Percentiles rank a stretch among this genome's conserved stretches.
These are phyloP conservation scores for Telopea speciosissima DNA, from an alignment of 177 flowering plant genomes.

Conservation along the genomic window DNA sequence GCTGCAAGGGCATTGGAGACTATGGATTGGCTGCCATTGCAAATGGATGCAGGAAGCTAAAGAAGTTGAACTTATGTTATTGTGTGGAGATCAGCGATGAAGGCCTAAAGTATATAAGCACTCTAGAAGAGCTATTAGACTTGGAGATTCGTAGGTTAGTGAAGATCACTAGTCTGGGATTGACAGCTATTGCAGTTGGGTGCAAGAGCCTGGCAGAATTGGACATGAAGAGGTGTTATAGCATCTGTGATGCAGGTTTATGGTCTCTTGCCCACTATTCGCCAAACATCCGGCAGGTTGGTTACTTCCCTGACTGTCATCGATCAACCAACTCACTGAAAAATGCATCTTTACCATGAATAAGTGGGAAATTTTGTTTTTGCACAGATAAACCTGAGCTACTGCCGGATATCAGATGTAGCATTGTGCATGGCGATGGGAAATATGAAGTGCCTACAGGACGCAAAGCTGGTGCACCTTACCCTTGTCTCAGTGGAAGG, in stretches of 20 bases:
- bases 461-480: conserved; percentile 51
- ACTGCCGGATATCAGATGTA: conserved; percentile 44
- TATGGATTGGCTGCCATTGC: conserved; percentile 50
- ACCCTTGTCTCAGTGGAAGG: conserved; percentile 35
- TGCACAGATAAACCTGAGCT: conserved; percentile 55
- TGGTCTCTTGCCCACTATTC: conserved; percentile 53
- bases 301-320: neutral
- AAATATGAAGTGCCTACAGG: conserved; percentile 50
- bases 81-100: conserved; percentile 44
- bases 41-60: conserved; percentile 61
- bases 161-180: conserved; percentile 43
- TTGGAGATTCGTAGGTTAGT: conserved; percentile 54
- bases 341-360: neutral
- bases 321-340: no score
- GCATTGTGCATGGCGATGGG: conserved; percentile 47
- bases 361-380: no score
- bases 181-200: conserved; percentile 48
- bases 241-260: conserved; percentile 50
- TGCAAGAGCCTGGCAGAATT: conserved; percentile 49
- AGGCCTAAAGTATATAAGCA: conserved; percentile 43
- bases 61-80: conserved; percentile 56
- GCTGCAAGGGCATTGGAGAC: conserved; percentile 58
- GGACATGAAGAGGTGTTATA: conserved; percentile 57
- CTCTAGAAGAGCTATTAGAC: conserved; percentile 43
- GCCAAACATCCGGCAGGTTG: conserved; percentile 54